Evolutionary conservation across 768 basidiomycete genomes (phyloP).

Genomic region (Russula sp.): DNA sequence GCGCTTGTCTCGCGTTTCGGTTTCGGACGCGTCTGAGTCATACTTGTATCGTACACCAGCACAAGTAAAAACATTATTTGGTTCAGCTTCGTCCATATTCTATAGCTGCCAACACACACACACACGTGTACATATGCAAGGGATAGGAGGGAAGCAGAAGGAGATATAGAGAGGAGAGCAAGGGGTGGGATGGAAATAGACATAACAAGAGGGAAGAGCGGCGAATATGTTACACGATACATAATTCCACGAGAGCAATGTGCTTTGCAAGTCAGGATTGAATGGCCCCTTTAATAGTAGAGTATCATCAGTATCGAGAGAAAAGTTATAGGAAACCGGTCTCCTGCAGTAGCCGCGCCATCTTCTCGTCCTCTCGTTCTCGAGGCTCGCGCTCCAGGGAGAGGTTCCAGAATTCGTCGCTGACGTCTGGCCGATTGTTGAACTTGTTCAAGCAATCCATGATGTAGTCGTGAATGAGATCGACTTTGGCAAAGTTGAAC

Average conservation of each 20-base stretch:
- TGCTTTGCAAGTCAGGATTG: not conserved
- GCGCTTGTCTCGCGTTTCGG: no score
- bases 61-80: not conserved
- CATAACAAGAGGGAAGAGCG: not conserved
- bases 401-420: constrained; percentile 77
- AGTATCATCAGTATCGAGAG: not conserved
- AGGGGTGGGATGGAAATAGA: not conserved
- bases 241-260: constrained; percentile 16
- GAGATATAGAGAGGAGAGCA: not conserved
- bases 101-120: constrained; percentile 15
- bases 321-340: constrained; percentile 66
- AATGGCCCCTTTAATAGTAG: not conserved
- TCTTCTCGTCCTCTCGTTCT: constrained; percentile 95
- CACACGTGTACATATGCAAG: constrained; percentile 4
- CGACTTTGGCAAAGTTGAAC: constrained; percentile 75
- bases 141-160: not conserved
- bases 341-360: constrained; percentile 84
- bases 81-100: not conserved
- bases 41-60: no score
- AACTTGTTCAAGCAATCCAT: constrained; percentile 72
- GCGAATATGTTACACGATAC: constrained; percentile 20
- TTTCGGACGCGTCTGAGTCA: no score
- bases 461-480: constrained; percentile 65
- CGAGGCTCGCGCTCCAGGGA: constrained; percentile 87
- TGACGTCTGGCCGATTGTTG: constrained; percentile 58